These are phyloP conservation scores for Tremella fuciformis DNA, from an alignment of 768 basidiomycete genomes.

Conservation along the genomic window DNA sequence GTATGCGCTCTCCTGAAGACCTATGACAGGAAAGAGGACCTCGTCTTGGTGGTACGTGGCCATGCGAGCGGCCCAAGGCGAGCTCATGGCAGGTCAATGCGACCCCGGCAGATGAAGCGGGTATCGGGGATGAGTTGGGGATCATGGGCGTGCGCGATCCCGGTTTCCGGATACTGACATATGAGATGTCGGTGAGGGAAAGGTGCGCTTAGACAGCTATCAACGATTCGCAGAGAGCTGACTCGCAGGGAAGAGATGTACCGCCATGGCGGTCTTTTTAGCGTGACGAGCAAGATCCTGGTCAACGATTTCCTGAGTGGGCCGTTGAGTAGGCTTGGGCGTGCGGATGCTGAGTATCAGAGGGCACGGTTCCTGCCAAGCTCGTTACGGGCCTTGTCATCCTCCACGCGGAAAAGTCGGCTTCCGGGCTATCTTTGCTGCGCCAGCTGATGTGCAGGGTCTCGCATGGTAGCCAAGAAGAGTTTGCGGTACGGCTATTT, in stretches of 20 bases:
- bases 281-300: slow-evolving; percentile 88
- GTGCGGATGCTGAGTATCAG: slow-evolving; percentile 28
- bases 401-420: slow-evolving; percentile 83
- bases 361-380: slow-evolving; percentile 71
- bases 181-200: slow-evolving; percentile 75
- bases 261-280: slow-evolving; percentile 80
- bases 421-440: not conserved
- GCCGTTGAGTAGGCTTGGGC: slow-evolving; percentile 5
- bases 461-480: slow-evolving; percentile 76
- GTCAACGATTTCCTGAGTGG: slow-evolving; percentile 87
- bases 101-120: slow-evolving; percentile 77
- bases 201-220: slow-evolving; percentile 57
- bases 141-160: slow-evolving; percentile 87
- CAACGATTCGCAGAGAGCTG: not conserved
- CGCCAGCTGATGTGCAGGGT: slow-evolving; percentile 59
- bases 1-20: slow-evolving; percentile 86
- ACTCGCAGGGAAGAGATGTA: slow-evolving; percentile 72
- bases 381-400: slow-evolving; percentile 86
- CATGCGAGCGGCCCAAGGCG: not conserved
- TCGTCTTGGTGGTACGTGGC: slow-evolving; percentile 81
- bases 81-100: slow-evolving; percentile 43
- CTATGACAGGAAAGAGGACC: slow-evolving; percentile 78
- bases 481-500: slow-evolving; percentile 87
- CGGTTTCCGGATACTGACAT: slow-evolving; percentile 74
- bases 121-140: slow-evolving; percentile 86